Base-by-base conservation (phyloP, 768 basidiomycete species). In the Suillus sp. region DNA sequence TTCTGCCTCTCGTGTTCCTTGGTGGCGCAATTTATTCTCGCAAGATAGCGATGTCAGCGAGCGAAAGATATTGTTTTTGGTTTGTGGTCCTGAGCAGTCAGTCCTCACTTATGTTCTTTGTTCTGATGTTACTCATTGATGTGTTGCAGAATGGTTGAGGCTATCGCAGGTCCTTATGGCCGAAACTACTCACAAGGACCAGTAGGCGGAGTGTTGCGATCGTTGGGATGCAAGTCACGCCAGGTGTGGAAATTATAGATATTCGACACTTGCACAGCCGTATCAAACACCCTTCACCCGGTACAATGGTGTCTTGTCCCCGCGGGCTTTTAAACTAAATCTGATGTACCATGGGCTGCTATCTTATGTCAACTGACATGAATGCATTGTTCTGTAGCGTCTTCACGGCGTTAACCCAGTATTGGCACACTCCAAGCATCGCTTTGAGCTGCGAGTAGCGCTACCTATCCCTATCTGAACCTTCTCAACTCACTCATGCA, bases 11-110 rank as follows among this genome's bases (percentile, higher is more conserved):
- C 60, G 37, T 20, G 40, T 54, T 32, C 62, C 71, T 3, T 74
- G 80, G 76, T 78, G 78, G 77, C 64, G 62, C 57, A 60, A 60
- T 27, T 56, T 75, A 55, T 73, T 71, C 50, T 30, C 63, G 37
- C 50, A 61, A 11, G 47, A 62, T 22, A 27, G 58, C 1, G 50
- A 45, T 32, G 14, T 61, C 38, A 65, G 68, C 56, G 74, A 74
- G 60, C 83, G 79, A 67, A 84, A 78, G 51, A 75, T 80, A 7
- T 71, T 94, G 62, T 89, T 94, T 70, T 75, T 95, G 14, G 84
- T 95, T 4, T 95, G 91, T 74, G 93, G 93, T 32, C 93, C 93
- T n/a, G 90, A 93, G 65, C 81, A 82, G 93, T 93, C 74, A 69
- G 88, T 74, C 30, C 62, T 60, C 61, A 22, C 42, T 66, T 40